A percentile compares a stretch with the other conserved stretches of the same genome.
Conservation (phyloP, 2,329 filamentous ascomycete genomes). For the Diaporthe australafricana region DNA sequence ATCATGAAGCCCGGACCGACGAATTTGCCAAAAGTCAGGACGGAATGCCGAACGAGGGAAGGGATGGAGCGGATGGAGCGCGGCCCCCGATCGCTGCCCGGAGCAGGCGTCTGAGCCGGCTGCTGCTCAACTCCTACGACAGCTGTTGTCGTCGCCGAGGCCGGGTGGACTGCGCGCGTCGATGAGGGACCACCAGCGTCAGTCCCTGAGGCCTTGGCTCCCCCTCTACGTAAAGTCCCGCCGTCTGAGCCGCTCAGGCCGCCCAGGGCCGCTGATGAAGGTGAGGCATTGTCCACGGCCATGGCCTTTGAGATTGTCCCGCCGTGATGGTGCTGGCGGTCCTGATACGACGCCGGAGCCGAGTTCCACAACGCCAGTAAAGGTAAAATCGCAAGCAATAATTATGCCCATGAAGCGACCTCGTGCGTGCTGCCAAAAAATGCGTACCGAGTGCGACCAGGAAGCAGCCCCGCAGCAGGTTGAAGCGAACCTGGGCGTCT, state of each 20-base stretch:
- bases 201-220: background rate
- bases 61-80: conserved; percentile 31
- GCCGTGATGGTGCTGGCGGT: background rate
- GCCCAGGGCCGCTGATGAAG: background rate
- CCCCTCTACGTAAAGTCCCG: background rate
- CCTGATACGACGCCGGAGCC: background rate
- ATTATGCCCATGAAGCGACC: background rate
- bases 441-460: background rate
- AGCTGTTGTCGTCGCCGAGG: background rate
- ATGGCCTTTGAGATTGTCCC: background rate
- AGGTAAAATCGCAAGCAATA: background rate
- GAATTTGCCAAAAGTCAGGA: conserved; percentile 66
- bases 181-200: background rate
- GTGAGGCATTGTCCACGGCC: background rate
- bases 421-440: background rate
- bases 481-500: background rate
- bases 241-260: background rate
- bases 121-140: background rate
- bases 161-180: background rate
- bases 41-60: conserved; percentile 41
- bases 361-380: background rate
- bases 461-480: background rate
- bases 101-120: background rate
- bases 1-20: conserved; percentile 77
- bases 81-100: background rate